Base-by-base conservation (phyloP, 257 asterid species). In the Avicennia marina region DNA sequence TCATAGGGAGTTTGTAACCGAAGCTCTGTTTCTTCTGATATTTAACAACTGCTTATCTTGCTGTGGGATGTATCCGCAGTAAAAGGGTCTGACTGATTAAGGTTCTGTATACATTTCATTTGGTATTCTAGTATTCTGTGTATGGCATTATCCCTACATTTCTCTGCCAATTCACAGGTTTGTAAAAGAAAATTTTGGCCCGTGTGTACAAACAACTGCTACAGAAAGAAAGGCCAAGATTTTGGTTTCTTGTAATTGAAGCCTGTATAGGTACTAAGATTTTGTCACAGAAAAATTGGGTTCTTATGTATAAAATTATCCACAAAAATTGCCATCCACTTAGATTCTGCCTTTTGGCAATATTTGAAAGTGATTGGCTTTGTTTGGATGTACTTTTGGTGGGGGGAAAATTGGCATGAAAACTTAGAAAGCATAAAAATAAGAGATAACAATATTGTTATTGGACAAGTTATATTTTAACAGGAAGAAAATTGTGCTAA, bases 171-270 rank as follows among this genome's bases (percentile, higher is more conserved):
- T 60, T 45, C 38, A 13, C 66, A 61, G 63, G 42, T 62, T 49
- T 56, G 64, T 39, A 40, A 16, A 66, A 50, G 39, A 21, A 65
- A 61, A 49, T 70, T 74, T 74, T 57, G 73, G 41, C 51, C 34
- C 60, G 60, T 56, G 76, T 64, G 48, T 69, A n/a, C n/a, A n/a
- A n/a, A 66, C 67, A 59, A 65, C 45, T 55, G 60, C 60, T 64
- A 46, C 68, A 54, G 44, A 65, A 24, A 55, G 58, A 34, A 31
- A 56, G 29, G 58, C 36, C 31, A 2, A 60, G 54, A 33, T 61
- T 61, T 63, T 62, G 70, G 26, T 71, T 53, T 36, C 22, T 50
- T 29, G 17, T 33, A 8, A 41, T 57, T 34, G 1, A 18, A 47
- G 43, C 17, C 10, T 70, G 76, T 62, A 58, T 60, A 69, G 72